Percentiles rank a stretch among this genome's conserved stretches.
These are phyloP conservation scores for Aspergillus phoenicis DNA, from an alignment of 2,329 filamentous ascomycete genomes.

Conservation along the genomic window DNA sequence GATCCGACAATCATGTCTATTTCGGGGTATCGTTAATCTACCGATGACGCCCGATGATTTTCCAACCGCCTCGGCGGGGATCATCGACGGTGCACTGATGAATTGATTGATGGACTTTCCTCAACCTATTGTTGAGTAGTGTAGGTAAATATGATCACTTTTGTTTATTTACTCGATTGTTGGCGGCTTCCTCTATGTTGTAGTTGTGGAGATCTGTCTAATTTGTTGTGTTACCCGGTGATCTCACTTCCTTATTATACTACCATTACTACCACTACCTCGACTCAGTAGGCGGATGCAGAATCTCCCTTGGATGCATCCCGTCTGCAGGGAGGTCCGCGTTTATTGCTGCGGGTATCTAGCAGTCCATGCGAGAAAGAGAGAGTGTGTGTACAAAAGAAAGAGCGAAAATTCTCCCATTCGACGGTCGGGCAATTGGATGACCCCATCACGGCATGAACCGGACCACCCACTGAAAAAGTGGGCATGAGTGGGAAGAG, in stretches of 20 bases:
- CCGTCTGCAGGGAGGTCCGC: conserved; percentile 15
- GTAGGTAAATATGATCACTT: too few species aligned
- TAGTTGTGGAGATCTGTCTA: too few species aligned
- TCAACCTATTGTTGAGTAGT: too few species aligned
- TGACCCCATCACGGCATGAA: background rate
- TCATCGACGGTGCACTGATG: background rate
- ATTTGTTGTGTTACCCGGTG: too few species aligned
- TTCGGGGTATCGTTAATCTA: conserved; percentile 3
- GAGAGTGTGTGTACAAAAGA: background rate
- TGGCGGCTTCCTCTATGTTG: too few species aligned
- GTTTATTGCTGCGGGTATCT: conserved; percentile 10
- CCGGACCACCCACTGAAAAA: conserved; percentile 10
- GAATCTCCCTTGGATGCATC: too few species aligned
- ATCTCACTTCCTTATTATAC: background rate
- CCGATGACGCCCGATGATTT: conserved; percentile 7
- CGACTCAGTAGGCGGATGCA: too few species aligned
- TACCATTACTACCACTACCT: background rate
- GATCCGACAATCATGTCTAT: conserved; percentile 4
- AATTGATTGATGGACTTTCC: background rate
- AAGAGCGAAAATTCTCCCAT: conserved; percentile 19
- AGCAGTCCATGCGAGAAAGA: background rate
- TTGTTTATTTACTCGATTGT: too few species aligned
- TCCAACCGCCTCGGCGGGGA: conserved; percentile 6
- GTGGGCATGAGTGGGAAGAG: conserved; percentile 3
- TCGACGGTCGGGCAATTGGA: conserved; percentile 13